Evolutionary conservation across 257 asterid species (phyloP), one percentile per base, ranked within the genome.

Genomic region (Henckelia pumila): DNA sequence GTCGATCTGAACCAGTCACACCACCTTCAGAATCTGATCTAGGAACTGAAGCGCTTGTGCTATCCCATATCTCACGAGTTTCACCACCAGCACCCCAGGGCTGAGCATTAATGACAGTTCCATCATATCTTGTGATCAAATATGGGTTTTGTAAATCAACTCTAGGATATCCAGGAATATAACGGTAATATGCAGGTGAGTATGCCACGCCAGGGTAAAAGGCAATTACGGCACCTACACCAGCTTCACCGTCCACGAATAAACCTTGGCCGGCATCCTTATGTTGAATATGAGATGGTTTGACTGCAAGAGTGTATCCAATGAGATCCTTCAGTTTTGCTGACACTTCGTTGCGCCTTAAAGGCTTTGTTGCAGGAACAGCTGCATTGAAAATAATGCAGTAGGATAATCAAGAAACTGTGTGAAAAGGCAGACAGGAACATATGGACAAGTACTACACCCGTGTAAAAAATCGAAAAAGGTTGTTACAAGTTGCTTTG

Each of bases 31-130:
- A 8, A 29, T 78, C 73, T 24, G 68, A 70, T 37, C 30, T 59
- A 40, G 80, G 65, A 52, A 60, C 76, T 26, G 72, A 64, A 65
- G 40, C 28, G 56, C 71, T 30, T 9, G 78, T 71, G 32, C 92
- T 87, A 2, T 84, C 81, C 96, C 97, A 93, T 17, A 68, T 16
- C 71, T 82, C 91, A 58, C 89, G 89, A 65, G 85, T 76, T 70
- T 85, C 98, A 33, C 92, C 95, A 10, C 98, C 96, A n/a, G 25
- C 53, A 37, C 96, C 97, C 98, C 99, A 93, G 2, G 99, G 95
- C 75, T 90, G 92, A 21, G 95, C 95, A n/a, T 90, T 88, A 63
- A 93, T 88, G 60, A 88, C 85, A 3, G 89, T 85, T 13, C 95
- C 97, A 28, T 93, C 99, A 70, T 90, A 93, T 75, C 96, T 83